These are phyloP conservation scores for Tricholoma furcatifolium DNA, from an alignment of 768 basidiomycete species.

Conservation along the genomic window DNA sequence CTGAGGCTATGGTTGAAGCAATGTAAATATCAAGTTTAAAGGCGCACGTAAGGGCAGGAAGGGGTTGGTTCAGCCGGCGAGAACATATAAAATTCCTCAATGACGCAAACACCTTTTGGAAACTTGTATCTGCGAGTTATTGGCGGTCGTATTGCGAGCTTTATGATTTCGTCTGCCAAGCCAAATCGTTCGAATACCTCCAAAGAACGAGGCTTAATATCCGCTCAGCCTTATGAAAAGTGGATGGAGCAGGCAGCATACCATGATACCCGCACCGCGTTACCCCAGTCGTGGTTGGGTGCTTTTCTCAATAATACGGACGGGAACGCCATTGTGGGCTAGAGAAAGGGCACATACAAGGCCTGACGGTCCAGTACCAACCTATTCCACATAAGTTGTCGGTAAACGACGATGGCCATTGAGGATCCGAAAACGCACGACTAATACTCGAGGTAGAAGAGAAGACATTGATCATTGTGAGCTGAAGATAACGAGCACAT, in stretches of 20 bases:
- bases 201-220: conserved; percentile 40
- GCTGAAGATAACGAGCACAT: not conserved
- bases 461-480: conserved; percentile 4
- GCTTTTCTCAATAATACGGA: conserved; percentile 52
- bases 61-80: conserved; percentile 28
- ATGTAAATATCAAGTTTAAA: not conserved
- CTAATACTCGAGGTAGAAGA: conserved; percentile 17
- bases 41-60: conserved; percentile 32
- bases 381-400: conserved; percentile 24
- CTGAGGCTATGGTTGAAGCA: conserved; percentile 14
- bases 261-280: conserved; percentile 39
- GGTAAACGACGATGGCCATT: not conserved
- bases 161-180: conserved; percentile 34
- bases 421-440: conserved; percentile 18
- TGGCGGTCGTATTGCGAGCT: conserved; percentile 23
- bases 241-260: conserved; percentile 6
- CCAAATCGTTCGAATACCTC: conserved; percentile 42
- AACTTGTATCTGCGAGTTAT: conserved; percentile 35
- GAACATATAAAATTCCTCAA: conserved; percentile 33
- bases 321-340: conserved; percentile 42
- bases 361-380: conserved; percentile 47
- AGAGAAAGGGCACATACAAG: conserved; percentile 42
- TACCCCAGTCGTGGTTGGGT: conserved; percentile 32
- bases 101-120: conserved; percentile 24
- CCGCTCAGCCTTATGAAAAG: not conserved